Percentiles rank a stretch among this genome's conserved stretches.
phyloP scores from a whole-genome alignment of 345 rosid genomes.

The Psidium friedrichsthalianum region DNA sequence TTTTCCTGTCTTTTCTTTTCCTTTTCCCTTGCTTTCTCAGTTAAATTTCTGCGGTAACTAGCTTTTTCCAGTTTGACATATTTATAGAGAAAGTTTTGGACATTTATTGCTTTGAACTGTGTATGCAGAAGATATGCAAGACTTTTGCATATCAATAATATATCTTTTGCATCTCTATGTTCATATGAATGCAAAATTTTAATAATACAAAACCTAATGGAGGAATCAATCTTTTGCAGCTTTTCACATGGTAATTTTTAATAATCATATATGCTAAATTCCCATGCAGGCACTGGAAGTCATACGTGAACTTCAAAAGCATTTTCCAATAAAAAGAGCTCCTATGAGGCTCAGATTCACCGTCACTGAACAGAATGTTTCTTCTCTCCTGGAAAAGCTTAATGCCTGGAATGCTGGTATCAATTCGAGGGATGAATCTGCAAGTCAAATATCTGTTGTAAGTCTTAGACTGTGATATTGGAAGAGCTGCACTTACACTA shows the following conservation, averaged over 20 bases:
- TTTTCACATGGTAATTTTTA: not conserved
- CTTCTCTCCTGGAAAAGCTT: conserved; percentile 51
- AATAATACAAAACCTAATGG: not conserved
- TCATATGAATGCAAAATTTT: not conserved
- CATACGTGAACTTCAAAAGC: conserved; percentile 88
- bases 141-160: not conserved
- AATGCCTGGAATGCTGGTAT: conserved; percentile 49
- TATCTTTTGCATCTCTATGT: not conserved
- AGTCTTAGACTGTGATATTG: conserved; percentile 12
- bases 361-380: conserved; percentile 26
- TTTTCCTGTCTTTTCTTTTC: not conserved
- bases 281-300: conserved; percentile 72
- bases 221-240: not conserved
- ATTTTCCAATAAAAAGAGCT: conserved; percentile 83
- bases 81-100: not conserved
- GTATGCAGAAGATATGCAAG: not conserved
- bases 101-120: not conserved
- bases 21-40: not conserved
- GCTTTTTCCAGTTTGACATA: not conserved
- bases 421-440: conserved; percentile 72
- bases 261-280: not conserved
- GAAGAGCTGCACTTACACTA: not conserved
- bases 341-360: conserved; percentile 80
- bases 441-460: conserved; percentile 58
- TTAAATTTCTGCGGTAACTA: not conserved